Percentiles rank a stretch among this genome's conserved stretches.
These are phyloP conservation scores for Hanseniaspora lindneri DNA, from an alignment of 805 yeast species.

Conservation along the genomic window DNA sequence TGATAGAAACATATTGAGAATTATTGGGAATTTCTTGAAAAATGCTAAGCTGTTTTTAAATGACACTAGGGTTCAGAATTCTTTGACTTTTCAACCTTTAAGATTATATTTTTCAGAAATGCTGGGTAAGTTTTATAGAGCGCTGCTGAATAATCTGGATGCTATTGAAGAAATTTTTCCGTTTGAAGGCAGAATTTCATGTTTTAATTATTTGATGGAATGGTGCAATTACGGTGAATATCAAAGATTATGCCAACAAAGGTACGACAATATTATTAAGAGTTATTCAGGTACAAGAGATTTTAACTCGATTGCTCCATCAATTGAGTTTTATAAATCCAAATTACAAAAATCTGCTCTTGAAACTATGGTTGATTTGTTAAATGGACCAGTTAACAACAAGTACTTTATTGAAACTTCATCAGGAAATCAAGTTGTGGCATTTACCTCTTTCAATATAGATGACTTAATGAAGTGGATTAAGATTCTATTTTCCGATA, in stretches of 20 bases:
- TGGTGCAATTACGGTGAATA: slow-evolving; percentile 90
- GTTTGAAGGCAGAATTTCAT: slow-evolving; percentile 70
- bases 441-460: slow-evolving; percentile 47
- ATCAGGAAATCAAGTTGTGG: slow-evolving; percentile 32
- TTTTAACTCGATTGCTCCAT: slow-evolving; percentile 46
- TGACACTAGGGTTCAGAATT: slow-evolving; percentile 44
- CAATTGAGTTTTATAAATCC: slow-evolving; percentile 67
- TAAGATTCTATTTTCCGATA: slow-evolving; percentile 52
- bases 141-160: slow-evolving; percentile 35
- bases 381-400: slow-evolving; percentile 58
- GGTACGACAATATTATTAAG: slow-evolving; percentile 49
- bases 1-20: slow-evolving; percentile 60
- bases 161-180: slow-evolving; percentile 50
- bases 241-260: slow-evolving; percentile 45
- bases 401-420: slow-evolving; percentile 35
- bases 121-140: slow-evolving; percentile 59
- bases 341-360: slow-evolving; percentile 59
- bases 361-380: slow-evolving; percentile 72
- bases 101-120: slow-evolving; percentile 77
- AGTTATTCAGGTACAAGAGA: slow-evolving; percentile 31
- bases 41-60: slow-evolving; percentile 51
- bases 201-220: slow-evolving; percentile 71
- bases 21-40: slow-evolving; percentile 49
- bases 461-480: slow-evolving; percentile 66
- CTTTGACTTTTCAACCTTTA: slow-evolving; percentile 60